Evolutionary conservation across 495 filamentous ascomycete genomes (phyloP).

Genomic region (Penicillium paradoxum): DNA sequence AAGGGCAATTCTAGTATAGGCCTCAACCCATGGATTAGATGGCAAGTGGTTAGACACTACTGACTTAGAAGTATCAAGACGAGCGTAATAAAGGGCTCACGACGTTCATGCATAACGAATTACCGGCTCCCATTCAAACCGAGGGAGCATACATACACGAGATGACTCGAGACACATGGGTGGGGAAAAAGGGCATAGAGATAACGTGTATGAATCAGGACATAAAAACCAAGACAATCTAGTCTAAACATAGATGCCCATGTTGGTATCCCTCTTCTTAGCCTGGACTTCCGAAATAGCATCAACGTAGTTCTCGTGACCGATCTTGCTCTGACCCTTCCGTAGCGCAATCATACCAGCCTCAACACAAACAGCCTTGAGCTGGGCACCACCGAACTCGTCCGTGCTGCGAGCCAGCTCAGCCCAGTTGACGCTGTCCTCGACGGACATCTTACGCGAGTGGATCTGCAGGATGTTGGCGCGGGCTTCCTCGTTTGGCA

Average conservation of each 20-base stretch:
- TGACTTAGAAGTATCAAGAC: neutral
- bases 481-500: conserved; percentile 97
- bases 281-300: conserved; percentile 95
- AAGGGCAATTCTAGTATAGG: neutral
- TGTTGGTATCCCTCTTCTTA: conserved; percentile 89
- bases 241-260: conserved; percentile 50
- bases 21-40: neutral
- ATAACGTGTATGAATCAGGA: conserved; percentile 3
- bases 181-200: conserved; percentile 10
- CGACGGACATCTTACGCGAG: conserved; percentile 96
- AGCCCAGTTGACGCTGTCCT: conserved; percentile 89
- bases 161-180: conserved; percentile 15
- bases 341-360: conserved; percentile 98
- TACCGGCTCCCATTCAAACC: conserved; percentile 17
- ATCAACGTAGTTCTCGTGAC: conserved; percentile 98
- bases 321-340: conserved; percentile 87
- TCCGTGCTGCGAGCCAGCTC: conserved; percentile 97
- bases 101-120: conserved; percentile 22
- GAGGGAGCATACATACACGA: conserved; percentile 28
- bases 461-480: conserved; percentile 98
- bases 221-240: conserved; percentile 4
- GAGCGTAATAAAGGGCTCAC: neutral
- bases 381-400: conserved; percentile 94
- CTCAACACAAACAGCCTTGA: conserved; percentile 98
- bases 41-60: neutral